A percentile compares a stretch with the other conserved stretches of the same genome.
These are phyloP conservation scores for Candida oleophila DNA, from an alignment of 805 yeast species.

Conservation along the genomic window DNA sequence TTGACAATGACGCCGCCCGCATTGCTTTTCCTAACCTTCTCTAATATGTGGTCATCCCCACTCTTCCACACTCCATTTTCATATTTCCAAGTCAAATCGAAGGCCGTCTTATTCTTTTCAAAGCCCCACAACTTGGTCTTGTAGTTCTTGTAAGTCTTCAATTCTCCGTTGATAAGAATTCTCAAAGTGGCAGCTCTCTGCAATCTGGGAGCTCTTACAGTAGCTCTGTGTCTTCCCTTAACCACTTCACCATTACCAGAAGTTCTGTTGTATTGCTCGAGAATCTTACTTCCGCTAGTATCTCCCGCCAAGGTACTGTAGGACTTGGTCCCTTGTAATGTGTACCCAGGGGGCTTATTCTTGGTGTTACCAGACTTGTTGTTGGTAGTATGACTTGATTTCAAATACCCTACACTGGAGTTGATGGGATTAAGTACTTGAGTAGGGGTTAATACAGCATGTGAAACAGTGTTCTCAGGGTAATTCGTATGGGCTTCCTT, in stretches of 20 bases:
- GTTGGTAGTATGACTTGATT: constrained; percentile 34
- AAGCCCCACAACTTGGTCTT: constrained; percentile 92
- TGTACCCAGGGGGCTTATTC: constrained; percentile 27
- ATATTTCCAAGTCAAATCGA: constrained; percentile 64
- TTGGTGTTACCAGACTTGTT: constrained; percentile 35
- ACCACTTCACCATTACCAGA: constrained; percentile 41
- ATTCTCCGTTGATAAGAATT: constrained; percentile 54
- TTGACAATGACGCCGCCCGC: constrained; percentile 3
- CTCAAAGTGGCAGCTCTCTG: constrained; percentile 61
- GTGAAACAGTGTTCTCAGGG: constrained; percentile 17
- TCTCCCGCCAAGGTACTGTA: constrained; percentile 20
- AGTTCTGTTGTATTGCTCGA: constrained; percentile 25
- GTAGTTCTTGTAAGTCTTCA: constrained; percentile 55
- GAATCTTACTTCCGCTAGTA: constrained; percentile 28
- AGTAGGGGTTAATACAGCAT: neutral
- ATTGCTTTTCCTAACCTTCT: constrained; percentile 35
- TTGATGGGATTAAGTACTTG: constrained; percentile 8
- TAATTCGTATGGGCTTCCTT: constrained; percentile 34
- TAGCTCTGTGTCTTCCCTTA: constrained; percentile 61
- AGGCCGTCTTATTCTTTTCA: constrained; percentile 60
- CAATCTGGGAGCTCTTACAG: constrained; percentile 43
- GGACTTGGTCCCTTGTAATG: constrained; percentile 31
- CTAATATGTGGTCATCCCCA: constrained; percentile 77
- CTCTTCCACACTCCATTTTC: constrained; percentile 72
- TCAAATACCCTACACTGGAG: constrained; percentile 25